Percentiles rank a stretch among this genome's conserved stretches.
phyloP scores from a whole-genome alignment of 441 rosid genomes.

The Geranium incanum region DNA sequence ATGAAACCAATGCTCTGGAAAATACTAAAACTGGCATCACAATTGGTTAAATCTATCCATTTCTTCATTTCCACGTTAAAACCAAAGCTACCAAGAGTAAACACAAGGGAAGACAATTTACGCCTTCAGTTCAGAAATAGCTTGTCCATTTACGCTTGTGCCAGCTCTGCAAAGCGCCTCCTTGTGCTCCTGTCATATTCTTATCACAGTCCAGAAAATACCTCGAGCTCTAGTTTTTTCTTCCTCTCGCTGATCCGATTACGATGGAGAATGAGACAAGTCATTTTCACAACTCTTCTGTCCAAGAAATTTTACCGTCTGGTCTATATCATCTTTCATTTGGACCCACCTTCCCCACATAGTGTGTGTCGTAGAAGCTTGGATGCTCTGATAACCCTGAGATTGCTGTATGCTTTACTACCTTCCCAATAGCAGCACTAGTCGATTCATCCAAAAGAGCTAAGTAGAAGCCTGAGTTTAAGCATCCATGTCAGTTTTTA shows the following conservation, averaged over 20 bases:
- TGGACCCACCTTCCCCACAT: constrained; percentile 80
- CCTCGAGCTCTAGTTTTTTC: constrained; percentile 77
- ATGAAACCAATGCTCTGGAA: constrained; percentile 33
- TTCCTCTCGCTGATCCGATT: constrained; percentile 83
- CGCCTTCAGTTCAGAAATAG: background rate
- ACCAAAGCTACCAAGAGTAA: constrained; percentile 19
- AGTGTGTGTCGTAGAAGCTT: constrained; percentile 72
- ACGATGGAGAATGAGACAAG: constrained; percentile 66
- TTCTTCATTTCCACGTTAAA: constrained; percentile 18
- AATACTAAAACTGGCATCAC: background rate
- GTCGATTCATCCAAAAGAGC: constrained; percentile 54
- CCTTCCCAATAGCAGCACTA: constrained; percentile 71
- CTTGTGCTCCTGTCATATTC: constrained; percentile 62
- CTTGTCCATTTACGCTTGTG: constrained; percentile 10
- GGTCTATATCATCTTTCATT: constrained; percentile 65
- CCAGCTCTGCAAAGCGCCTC: constrained; percentile 48
- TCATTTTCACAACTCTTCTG: constrained; percentile 45
- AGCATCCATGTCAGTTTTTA: constrained; percentile 79
- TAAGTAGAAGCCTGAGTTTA: constrained; percentile 90
- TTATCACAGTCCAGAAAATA: constrained; percentile 62
- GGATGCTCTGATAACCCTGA: constrained; percentile 88
- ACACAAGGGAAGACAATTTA: constrained; percentile 7
- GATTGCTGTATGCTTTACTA: constrained; percentile 71
- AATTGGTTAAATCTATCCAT: constrained; percentile 10
- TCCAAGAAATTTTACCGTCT: constrained; percentile 66